These are phyloP conservation scores for Saccharomyces hybrid DNA, from an alignment of 1,139 yeast species.

Conservation along the genomic window DNA sequence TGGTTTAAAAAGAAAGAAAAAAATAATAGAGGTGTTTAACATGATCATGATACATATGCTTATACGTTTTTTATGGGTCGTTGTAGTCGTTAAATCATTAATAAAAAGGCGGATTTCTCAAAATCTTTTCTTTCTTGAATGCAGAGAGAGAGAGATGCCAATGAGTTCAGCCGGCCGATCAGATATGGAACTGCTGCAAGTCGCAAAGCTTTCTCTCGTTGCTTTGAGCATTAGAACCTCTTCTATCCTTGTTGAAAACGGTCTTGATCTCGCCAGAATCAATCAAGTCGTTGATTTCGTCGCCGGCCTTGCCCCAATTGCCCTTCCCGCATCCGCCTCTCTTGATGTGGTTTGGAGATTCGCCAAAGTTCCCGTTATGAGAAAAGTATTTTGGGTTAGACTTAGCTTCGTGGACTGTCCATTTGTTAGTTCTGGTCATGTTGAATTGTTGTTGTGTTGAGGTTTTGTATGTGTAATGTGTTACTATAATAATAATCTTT, in stretches of 20 bases:
- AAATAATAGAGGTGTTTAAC: background rate
- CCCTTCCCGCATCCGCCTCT: conserved; percentile 79
- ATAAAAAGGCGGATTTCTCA: background rate
- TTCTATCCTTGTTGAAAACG: conserved; percentile 36
- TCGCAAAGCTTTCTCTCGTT: conserved; percentile 34
- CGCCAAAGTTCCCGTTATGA: conserved; percentile 57
- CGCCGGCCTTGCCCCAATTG: conserved; percentile 69
- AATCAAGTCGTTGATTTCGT: conserved; percentile 48
- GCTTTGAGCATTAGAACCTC: conserved; percentile 39
- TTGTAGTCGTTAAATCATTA: conserved; percentile 4
- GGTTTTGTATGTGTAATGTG: background rate
- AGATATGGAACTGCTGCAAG: conserved; percentile 21
- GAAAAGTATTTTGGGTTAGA: conserved; percentile 67
- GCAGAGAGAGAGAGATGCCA: background rate
- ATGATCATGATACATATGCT: background rate
- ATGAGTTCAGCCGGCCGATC: background rate
- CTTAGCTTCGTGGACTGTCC: conserved; percentile 57
- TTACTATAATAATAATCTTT: background rate
- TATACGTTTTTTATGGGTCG: background rate
- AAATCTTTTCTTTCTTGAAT: no score
- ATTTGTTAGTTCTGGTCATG: conserved; percentile 84
- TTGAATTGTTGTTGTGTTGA: conserved; percentile 5
- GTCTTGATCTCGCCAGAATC: conserved; percentile 36
- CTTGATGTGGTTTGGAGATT: conserved; percentile 69
- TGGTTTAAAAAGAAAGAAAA: no score